Percentiles rank a stretch among this genome's conserved stretches.
Evolutionary conservation across 129 eudicot genomes (phyloP).

Genomic region (Escallonia herrerae): DNA sequence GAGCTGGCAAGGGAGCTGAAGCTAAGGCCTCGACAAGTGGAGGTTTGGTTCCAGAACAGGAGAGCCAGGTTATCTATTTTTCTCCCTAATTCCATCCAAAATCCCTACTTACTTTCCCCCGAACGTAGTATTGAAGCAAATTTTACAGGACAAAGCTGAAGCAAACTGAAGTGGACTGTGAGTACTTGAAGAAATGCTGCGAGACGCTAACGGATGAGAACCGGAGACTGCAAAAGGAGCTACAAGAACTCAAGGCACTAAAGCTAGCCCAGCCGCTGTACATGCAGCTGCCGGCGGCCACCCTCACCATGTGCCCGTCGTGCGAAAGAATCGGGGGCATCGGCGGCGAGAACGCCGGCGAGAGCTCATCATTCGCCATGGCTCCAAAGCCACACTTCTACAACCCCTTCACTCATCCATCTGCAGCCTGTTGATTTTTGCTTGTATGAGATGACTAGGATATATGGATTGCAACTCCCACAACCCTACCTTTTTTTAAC

Average conservation of each 20-base stretch:
- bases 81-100: background rate
- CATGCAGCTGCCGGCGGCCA: conserved; percentile 95
- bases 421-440: conserved; percentile 56
- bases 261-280: conserved; percentile 52
- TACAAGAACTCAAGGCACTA: conserved; percentile 71
- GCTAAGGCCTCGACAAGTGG: conserved; percentile 89
- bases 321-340: conserved; percentile 56
- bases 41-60: conserved; percentile 95
- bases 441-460: background rate
- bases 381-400: conserved; percentile 47
- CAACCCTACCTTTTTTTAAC: conserved; percentile 37
- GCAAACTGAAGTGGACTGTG: conserved; percentile 96
- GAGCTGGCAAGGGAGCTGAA: conserved; percentile 75
- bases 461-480: conserved; percentile 10
- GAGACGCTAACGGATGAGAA: conserved; percentile 83
- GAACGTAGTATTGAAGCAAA: background rate
- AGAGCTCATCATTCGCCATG: conserved; percentile 22
- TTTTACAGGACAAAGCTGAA: conserved; percentile 71
- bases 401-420: conserved; percentile 57
- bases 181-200: conserved; percentile 78
- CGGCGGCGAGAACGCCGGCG: conserved; percentile 20
- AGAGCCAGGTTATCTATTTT: conserved; percentile 62
- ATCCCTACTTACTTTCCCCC: background rate
- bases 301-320: conserved; percentile 91
- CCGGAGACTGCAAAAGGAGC: conserved; percentile 75